Percentiles rank a stretch among this genome's conserved stretches.
These are phyloP conservation scores for Wickerhamiella vanderwaltii DNA, from an alignment of 805 yeast species.

Conservation along the genomic window DNA sequence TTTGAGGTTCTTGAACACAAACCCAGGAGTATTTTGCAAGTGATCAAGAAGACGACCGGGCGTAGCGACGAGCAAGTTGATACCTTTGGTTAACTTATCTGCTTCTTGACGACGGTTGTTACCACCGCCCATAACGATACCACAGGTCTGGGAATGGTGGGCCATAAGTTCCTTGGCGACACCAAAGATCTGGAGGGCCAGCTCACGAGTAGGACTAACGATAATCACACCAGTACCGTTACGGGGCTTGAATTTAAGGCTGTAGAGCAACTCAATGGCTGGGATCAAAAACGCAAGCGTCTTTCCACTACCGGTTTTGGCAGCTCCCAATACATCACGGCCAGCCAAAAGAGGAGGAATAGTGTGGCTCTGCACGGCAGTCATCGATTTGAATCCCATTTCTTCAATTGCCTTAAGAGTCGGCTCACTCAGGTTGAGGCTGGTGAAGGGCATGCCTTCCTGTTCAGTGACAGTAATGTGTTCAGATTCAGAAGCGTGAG, in stretches of 20 bases:
- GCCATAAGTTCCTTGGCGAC: slow-evolving; percentile 93
- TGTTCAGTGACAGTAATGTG: slow-evolving; percentile 15
- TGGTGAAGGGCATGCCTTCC: slow-evolving; percentile 30
- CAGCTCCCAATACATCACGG: slow-evolving; percentile 97
- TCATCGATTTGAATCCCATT: slow-evolving; percentile 89
- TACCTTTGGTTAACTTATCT: slow-evolving; percentile 87
- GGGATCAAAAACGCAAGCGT: slow-evolving; percentile 92
- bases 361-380: slow-evolving; percentile 88
- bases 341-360: slow-evolving; percentile 96
- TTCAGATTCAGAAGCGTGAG: slow-evolving; percentile 10
- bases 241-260: slow-evolving; percentile 89
- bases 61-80: slow-evolving; percentile 85
- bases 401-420: slow-evolving; percentile 68
- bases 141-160: slow-evolving; percentile 82
- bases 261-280: slow-evolving; percentile 82
- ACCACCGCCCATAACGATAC: slow-evolving; percentile 97
- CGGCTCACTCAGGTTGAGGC: slow-evolving; percentile 62
- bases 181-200: slow-evolving; percentile 94
- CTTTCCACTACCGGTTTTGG: slow-evolving; percentile 98
- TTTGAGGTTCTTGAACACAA: slow-evolving; percentile 85
- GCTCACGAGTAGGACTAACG: slow-evolving; percentile 94
- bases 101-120: slow-evolving; percentile 89
- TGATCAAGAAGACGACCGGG: slow-evolving; percentile 97
- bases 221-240: slow-evolving; percentile 96
- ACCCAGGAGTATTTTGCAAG: slow-evolving; percentile 87